Percentiles rank a stretch among this genome's conserved stretches.
These are phyloP conservation scores for Thraustochytrium striatum DNA, from an alignment of 352 stramenopile genomes.

Conservation along the genomic window DNA sequence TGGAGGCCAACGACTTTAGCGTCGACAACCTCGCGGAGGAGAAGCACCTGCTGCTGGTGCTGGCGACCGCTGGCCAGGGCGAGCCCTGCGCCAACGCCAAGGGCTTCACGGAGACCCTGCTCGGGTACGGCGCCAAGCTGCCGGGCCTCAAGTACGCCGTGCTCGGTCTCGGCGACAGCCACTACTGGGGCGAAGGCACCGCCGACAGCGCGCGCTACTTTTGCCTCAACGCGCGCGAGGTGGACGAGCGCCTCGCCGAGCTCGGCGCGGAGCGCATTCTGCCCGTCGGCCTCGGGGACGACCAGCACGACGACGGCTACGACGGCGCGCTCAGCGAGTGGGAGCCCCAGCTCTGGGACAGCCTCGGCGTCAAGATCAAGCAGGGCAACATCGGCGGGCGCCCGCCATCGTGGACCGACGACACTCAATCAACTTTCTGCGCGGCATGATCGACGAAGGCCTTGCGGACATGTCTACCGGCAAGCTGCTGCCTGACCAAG, in stretches of 20 bases:
- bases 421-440: conserved; percentile 70
- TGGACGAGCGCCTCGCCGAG: conserved; percentile 70
- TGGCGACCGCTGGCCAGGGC: conserved; percentile 70
- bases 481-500: conserved; percentile 75
- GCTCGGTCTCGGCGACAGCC: conserved; percentile 69
- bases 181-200: conserved; percentile 66
- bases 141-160: conserved; percentile 68
- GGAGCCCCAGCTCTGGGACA: conserved; percentile 70
- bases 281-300: conserved; percentile 64
- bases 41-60: conserved; percentile 68
- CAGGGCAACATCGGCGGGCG: conserved; percentile 68
- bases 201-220: conserved; percentile 77
- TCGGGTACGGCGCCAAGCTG: conserved; percentile 62
- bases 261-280: conserved; percentile 67
- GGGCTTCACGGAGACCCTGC: conserved; percentile 69
- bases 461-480: conserved; percentile 69
- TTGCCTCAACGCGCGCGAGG: conserved; percentile 66
- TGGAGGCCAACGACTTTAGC: conserved; percentile 58
- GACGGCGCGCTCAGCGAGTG: conserved; percentile 67
- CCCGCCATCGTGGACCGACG: conserved; percentile 72
- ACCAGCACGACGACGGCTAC: conserved; percentile 73
- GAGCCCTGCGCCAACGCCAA: conserved; percentile 73
- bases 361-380: conserved; percentile 66
- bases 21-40: conserved; percentile 41
- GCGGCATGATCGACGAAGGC: conserved; percentile 65